A percentile compares a stretch with the other conserved stretches of the same genome.
Evolutionary conservation across 2,329 filamentous ascomycete genomes (phyloP).

Genomic region (Hirsutella rhossiliensis): DNA sequence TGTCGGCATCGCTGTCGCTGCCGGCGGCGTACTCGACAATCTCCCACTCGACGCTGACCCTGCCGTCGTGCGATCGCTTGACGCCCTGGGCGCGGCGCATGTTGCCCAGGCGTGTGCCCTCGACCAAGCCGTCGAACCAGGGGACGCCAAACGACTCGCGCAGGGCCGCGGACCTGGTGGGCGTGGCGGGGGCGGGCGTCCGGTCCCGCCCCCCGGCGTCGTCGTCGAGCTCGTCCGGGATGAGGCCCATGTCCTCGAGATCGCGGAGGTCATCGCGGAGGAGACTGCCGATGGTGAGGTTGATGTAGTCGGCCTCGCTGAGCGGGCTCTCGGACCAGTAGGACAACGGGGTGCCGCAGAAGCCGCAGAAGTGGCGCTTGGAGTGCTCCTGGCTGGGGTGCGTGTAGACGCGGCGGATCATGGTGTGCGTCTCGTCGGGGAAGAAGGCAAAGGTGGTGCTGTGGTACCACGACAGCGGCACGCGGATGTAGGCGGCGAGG

Average conservation of each 20-base stretch:
- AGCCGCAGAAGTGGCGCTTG: conserved; percentile 78
- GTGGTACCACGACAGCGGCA: conserved; percentile 72
- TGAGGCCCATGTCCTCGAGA: conserved; percentile 63
- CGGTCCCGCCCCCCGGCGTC: conserved; percentile 14
- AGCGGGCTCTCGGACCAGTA: conserved; percentile 69
- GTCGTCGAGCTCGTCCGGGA: conserved; percentile 35
- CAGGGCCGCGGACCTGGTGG: conserved; percentile 14
- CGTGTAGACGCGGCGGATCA: conserved; percentile 57
- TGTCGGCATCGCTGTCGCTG: conserved; percentile 20
- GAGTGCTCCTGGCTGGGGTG: conserved; percentile 43
- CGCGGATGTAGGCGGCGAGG: conserved; percentile 68
- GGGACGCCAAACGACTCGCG: conserved; percentile 59
- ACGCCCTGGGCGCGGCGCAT: conserved; percentile 50
- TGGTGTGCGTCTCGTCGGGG: conserved; percentile 59
- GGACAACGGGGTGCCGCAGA: conserved; percentile 75
- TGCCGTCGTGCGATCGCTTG: conserved; percentile 45
- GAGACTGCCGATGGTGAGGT: conserved; percentile 69
- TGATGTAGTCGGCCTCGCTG: conserved; percentile 66
- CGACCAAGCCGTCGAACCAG: conserved; percentile 76
- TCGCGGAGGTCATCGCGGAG: conserved; percentile 56
- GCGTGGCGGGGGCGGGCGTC: conserved; percentile 5
- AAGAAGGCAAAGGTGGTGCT: conserved; percentile 65
- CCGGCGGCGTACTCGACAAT: conserved; percentile 59
- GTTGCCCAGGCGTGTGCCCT: conserved; percentile 60
- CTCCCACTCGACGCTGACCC: conserved; percentile 67